phyloP scores from a whole-genome alignment of 192 early-diverging fungal genomes.

The Nowakowskiella sp. region DNA sequence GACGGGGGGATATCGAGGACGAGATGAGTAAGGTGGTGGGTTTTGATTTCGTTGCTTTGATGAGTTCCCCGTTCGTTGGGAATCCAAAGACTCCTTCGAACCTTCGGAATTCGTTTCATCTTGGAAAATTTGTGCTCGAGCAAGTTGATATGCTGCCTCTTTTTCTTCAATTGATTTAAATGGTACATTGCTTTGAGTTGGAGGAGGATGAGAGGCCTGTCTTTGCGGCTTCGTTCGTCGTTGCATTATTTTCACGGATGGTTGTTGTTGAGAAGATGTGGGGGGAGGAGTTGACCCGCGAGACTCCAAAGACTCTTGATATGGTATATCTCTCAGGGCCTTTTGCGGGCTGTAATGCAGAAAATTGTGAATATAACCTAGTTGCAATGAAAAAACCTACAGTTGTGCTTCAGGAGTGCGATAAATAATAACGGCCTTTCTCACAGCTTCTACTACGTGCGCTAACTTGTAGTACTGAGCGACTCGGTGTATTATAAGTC shows the following conservation, averaged over 20 bases:
- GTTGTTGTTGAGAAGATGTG: conserved; percentile 11
- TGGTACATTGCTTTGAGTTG: conserved; percentile 23
- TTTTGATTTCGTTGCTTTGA: no score
- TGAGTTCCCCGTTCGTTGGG: no score
- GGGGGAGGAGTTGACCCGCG: conserved; percentile 34
- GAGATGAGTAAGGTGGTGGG: no score
- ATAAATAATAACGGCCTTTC: conserved; percentile 47
- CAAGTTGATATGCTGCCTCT: conserved; percentile 60
- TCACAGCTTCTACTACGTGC: conserved; percentile 47
- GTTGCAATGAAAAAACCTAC: conserved; percentile 24
- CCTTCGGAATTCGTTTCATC: no score
- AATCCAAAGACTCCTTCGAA: no score
- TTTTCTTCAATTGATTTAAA: conserved; percentile 56
- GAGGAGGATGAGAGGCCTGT: background rate
- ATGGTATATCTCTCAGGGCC: conserved; percentile 16
- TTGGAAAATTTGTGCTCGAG: conserved; percentile 63
- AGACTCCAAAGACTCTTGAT: conserved; percentile 28
- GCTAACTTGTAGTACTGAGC: conserved; percentile 60
- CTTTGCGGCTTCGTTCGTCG: conserved; percentile 16
- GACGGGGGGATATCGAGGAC: no score
- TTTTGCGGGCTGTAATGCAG: conserved; percentile 3
- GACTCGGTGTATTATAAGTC: conserved; percentile 62
- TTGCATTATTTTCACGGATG: conserved; percentile 23
- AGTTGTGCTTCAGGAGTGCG: conserved; percentile 47
- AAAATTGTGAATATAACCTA: conserved; percentile 1